Conservation (phyloP, 495 filamentous ascomycete species). For the Amniculicola lignicola region DNA sequence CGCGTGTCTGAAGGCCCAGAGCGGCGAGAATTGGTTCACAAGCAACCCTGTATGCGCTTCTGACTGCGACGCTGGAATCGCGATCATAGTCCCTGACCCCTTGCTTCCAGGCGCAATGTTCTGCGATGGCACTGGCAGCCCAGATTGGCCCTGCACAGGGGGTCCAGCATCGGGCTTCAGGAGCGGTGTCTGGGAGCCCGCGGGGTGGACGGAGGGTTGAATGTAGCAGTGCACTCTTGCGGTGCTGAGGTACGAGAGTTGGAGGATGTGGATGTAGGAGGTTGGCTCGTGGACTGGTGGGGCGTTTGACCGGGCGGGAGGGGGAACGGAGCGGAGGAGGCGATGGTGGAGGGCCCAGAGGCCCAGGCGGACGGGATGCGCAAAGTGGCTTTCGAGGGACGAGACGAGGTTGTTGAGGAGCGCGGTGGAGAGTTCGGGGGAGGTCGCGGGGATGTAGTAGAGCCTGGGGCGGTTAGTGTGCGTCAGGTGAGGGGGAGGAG, state of each 20-base stretch:
- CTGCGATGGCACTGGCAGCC: background rate
- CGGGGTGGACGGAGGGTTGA: background rate
- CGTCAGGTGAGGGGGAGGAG: background rate
- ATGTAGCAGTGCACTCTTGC: slow-evolving; percentile 17
- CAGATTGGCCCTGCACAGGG: background rate
- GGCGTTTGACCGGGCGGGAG: background rate
- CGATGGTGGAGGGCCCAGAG: slow-evolving; percentile 13
- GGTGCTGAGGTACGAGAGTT: slow-evolving; percentile 1
- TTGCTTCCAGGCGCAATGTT: background rate
- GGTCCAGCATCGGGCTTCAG: background rate
- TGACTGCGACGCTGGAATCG: slow-evolving; percentile 10
- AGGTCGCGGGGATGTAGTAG: slow-evolving; percentile 19
- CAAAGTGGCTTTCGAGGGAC: slow-evolving; percentile 12
- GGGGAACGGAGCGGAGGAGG: slow-evolving; percentile 22
- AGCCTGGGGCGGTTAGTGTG: slow-evolving; percentile 2
- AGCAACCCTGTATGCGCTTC: slow-evolving; percentile 3
- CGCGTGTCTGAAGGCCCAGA: slow-evolving; percentile 15
- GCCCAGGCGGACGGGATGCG: slow-evolving; percentile 1
- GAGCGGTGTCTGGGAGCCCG: background rate
- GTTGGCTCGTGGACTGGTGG: background rate
- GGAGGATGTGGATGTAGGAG: slow-evolving; percentile 20
- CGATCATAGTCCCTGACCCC: slow-evolving; percentile 4
- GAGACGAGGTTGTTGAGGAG: slow-evolving; percentile 10
- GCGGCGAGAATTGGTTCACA: background rate
- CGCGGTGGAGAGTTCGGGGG: background rate